Evolutionary conservation across 176 grass and related monocot species (phyloP).

Genomic region (Carex scoparia): DNA sequence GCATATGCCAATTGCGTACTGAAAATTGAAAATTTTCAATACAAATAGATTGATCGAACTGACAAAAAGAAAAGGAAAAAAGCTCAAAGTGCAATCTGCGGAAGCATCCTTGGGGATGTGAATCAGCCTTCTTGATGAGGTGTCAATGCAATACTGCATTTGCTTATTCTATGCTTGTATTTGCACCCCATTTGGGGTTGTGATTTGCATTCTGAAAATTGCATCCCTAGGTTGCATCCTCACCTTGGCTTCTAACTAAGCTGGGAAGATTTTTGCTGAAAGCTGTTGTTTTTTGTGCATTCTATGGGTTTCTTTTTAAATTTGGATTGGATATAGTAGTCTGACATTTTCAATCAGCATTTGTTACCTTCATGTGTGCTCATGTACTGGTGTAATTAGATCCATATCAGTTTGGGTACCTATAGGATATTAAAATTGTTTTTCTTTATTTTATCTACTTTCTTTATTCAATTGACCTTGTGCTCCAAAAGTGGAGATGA

Average conservation of each 20-base stretch:
- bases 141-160: background rate
- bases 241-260: too few relatives aligned
- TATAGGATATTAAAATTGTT: background rate
- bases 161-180: background rate
- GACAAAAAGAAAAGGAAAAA: background rate
- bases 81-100: background rate
- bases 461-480: background rate
- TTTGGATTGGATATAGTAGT: background rate
- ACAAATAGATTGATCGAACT: background rate
- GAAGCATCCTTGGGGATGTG: background rate
- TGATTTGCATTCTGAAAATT: background rate
- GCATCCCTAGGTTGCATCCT: background rate
- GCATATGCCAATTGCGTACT: background rate
- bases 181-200: background rate
- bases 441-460: background rate
- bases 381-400: background rate
- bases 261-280: background rate
- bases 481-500: background rate
- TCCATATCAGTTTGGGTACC: background rate
- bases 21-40: background rate
- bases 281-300: background rate
- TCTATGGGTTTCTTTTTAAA: background rate
- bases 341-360: background rate
- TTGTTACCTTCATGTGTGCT: background rate
- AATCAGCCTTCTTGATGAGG: background rate